These are phyloP conservation scores for Pleurotus platypus DNA, from an alignment of 768 basidiomycete genomes.

Conservation along the genomic window DNA sequence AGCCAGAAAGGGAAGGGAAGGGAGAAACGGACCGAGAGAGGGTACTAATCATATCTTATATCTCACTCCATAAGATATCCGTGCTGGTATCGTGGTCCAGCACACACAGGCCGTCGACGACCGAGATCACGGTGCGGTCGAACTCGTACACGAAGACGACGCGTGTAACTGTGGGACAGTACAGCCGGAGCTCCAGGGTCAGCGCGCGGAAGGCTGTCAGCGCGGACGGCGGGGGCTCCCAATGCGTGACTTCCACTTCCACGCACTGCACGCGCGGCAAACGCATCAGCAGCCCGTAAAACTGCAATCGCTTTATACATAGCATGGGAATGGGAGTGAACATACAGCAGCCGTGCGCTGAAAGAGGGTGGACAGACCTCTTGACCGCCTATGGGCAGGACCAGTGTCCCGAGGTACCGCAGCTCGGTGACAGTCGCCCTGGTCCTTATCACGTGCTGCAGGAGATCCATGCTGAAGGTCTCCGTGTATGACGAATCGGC, in stretches of 20 bases:
- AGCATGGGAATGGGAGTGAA: slow-evolving; percentile 1
- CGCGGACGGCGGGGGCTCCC: slow-evolving; percentile 55
- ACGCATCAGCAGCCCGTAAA: slow-evolving; percentile 58
- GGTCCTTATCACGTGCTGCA: slow-evolving; percentile 36
- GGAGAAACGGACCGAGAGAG: neutral
- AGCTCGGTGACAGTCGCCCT: slow-evolving; percentile 33
- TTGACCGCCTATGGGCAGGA: slow-evolving; percentile 52
- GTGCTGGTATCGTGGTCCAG: slow-evolving; percentile 25
- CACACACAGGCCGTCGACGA: slow-evolving; percentile 29
- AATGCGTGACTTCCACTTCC: slow-evolving; percentile 64
- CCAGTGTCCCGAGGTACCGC: slow-evolving; percentile 61
- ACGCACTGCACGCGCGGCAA: slow-evolving; percentile 48
- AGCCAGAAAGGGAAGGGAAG: neutral
- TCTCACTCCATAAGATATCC: slow-evolving; percentile 31
- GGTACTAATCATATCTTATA: slow-evolving; percentile 11
- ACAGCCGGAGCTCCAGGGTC: slow-evolving; percentile 57
- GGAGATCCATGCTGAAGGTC: slow-evolving; percentile 49
- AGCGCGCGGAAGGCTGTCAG: slow-evolving; percentile 56
- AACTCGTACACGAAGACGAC: slow-evolving; percentile 65
- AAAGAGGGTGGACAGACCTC: slow-evolving; percentile 35
- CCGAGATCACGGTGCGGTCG: slow-evolving; percentile 48
- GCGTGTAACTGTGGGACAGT: slow-evolving; percentile 45
- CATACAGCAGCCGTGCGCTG: neutral
- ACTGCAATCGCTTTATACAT: slow-evolving; percentile 46
- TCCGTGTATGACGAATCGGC: slow-evolving; percentile 59